Percentiles rank a stretch among this genome's conserved stretches.
Conservation (phyloP, 208 protist genomes). For the Angomonas ambiguus region DNA sequence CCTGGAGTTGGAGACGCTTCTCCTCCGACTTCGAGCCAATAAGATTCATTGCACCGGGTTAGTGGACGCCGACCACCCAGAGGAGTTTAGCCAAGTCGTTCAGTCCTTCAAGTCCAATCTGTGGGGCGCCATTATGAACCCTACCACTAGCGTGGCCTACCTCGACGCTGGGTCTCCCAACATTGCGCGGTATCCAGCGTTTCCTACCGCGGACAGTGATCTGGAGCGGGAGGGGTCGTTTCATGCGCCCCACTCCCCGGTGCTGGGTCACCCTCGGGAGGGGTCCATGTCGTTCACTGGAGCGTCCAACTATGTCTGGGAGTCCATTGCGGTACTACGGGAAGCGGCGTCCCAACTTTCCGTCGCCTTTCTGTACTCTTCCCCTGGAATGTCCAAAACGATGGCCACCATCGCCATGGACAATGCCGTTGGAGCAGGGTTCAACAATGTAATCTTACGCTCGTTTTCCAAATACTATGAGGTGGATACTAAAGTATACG, state of each 20-base stretch:
- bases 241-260: neutral
- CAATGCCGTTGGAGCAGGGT: slow-evolving; percentile 27
- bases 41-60: slow-evolving; percentile 52
- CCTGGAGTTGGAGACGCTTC: slow-evolving; percentile 48
- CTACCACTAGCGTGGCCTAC: slow-evolving; percentile 33
- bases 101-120: slow-evolving; percentile 32
- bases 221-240: neutral
- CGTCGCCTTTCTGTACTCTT: slow-evolving; percentile 39
- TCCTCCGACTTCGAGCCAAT: slow-evolving; percentile 31
- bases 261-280: neutral
- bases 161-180: slow-evolving; percentile 34
- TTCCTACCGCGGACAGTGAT: neutral
- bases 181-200: slow-evolving; percentile 11
- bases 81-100: slow-evolving; percentile 22
- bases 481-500: slow-evolving; percentile 18
- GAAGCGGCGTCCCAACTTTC: slow-evolving; percentile 20
- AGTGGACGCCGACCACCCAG: slow-evolving; percentile 26
- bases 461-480: slow-evolving; percentile 28
- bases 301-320: slow-evolving; percentile 24
- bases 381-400: slow-evolving; percentile 46
- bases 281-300: neutral
- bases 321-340: slow-evolving; percentile 24
- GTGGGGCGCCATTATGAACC: slow-evolving; percentile 39
- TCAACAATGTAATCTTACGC: slow-evolving; percentile 18
- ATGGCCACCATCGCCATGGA: slow-evolving; percentile 28